Evolutionary conservation across 1,139 yeast species (phyloP).

Genomic region (Geotrichum europaeum): DNA sequence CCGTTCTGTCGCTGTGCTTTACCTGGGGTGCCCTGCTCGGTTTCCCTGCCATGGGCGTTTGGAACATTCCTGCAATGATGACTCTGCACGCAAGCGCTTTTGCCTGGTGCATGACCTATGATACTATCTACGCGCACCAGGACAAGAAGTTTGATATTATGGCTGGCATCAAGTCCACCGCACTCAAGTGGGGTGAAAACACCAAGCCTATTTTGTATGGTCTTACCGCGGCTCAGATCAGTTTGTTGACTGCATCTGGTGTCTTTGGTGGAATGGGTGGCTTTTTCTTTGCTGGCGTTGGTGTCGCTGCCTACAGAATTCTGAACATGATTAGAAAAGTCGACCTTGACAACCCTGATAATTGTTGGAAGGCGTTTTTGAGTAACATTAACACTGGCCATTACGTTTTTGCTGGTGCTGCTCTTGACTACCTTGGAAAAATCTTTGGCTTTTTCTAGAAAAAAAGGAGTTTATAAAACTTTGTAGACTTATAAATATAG

Average conservation of each 20-base stretch:
- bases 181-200: constrained; percentile 82
- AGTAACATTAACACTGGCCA: constrained; percentile 79
- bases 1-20: constrained; percentile 71
- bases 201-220: constrained; percentile 64
- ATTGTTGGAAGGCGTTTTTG: constrained; percentile 77
- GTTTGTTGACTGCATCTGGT: constrained; percentile 64
- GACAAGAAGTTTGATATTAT: constrained; percentile 79
- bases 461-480: not conserved
- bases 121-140: constrained; percentile 95
- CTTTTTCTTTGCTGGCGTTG: constrained; percentile 60
- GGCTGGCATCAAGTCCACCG: constrained; percentile 94
- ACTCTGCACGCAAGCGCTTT: constrained; percentile 74
- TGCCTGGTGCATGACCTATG: constrained; percentile 93
- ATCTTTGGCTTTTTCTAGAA: constrained; percentile 1
- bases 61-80: constrained; percentile 62
- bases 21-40: constrained; percentile 95
- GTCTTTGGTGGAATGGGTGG: constrained; percentile 81
- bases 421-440: constrained; percentile 52
- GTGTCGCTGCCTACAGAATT: constrained; percentile 63
- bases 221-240: constrained; percentile 61
- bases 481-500: not conserved
- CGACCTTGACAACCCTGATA: constrained; percentile 66
- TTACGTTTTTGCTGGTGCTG: constrained; percentile 67
- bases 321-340: constrained; percentile 62
- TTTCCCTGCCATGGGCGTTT: constrained; percentile 90